phyloP scores from a whole-genome alignment of 768 basidiomycete species.

The Pleurotus tuoliensis region DNA sequence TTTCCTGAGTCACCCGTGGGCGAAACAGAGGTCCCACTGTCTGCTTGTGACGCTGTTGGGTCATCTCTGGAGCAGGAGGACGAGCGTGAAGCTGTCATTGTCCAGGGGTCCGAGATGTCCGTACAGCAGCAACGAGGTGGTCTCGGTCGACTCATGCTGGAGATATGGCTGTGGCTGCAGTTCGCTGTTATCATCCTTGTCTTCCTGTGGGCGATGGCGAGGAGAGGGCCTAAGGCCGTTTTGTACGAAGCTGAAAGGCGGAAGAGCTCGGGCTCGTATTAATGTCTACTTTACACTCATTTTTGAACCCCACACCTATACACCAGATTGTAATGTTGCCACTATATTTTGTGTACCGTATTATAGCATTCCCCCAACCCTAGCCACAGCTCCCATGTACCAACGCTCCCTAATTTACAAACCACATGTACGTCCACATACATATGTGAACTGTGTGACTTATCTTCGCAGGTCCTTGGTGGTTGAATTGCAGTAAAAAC shows the following conservation, averaged over 20 bases:
- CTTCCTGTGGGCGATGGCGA: conserved; percentile 80
- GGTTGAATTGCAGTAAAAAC: too few relatives aligned
- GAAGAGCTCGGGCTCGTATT: conserved; percentile 16
- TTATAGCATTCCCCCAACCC: too few relatives aligned
- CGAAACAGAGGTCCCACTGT: neutral
- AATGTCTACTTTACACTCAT: neutral
- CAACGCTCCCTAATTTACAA: too few relatives aligned
- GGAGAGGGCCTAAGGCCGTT: conserved; percentile 68
- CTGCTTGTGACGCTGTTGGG: too few relatives aligned
- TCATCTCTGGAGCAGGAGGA: neutral
- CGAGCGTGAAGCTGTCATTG: conserved; percentile 7
- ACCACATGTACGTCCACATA: too few relatives aligned
- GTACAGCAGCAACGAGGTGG: conserved; percentile 13
- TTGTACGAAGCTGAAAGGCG: conserved; percentile 39
- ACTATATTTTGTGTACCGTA: too few relatives aligned
- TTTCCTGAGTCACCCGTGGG: neutral
- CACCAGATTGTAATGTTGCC: too few relatives aligned
- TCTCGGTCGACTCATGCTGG: conserved; percentile 48
- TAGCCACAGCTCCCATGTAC: too few relatives aligned
- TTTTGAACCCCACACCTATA: too few relatives aligned
- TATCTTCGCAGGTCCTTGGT: too few relatives aligned
- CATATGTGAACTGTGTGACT: too few relatives aligned
- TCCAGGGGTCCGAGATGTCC: conserved; percentile 14
- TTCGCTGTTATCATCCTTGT: conserved; percentile 70
- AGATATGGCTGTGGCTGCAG: conserved; percentile 84